Base-by-base conservation (phyloP, 1,139 yeast genomes). In the Kurtzmaniella quercitrusa region DNA sequence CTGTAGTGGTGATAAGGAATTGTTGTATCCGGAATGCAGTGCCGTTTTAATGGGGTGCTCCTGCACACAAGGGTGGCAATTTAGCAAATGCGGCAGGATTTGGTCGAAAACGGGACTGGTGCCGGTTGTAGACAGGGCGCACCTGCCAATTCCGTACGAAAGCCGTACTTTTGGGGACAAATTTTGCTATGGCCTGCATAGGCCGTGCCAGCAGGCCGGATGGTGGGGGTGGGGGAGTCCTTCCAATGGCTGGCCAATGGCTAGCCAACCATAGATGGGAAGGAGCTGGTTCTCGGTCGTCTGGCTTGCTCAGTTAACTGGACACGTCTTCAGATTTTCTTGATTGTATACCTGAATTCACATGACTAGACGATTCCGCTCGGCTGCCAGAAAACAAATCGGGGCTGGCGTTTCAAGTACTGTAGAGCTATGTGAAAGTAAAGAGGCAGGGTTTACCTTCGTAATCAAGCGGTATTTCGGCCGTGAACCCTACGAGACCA, bases 351-450 rank as follows among this genome's bases (percentile, higher is more conserved):
- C n/a, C n/a, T n/a, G n/a, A n/a, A n/a, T 27, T n/a, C 10, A 27
- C 31, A 27, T 27, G 31, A 27, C 3, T 27, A 27, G 31, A n/a
- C 5, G 14, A 27, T 27, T 27, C 14, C 31, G 31, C 10, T 10
- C 14, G 31, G 31, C 31, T n/a, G 5, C 31, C 4, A 27, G 31
- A n/a, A 27, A 27, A 27, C 31, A 27, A 4, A 24, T 68, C 3
- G 75, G 74, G 1, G 27, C 51, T 11, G 82, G 82, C 0, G 56
- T 70, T 2, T 68, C 77, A 0, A 79, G 77, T 0, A 52, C 51
- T 11, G 79, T 74, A 2, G 70, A 63, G 5, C 55, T 74, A 11
- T 65, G 57, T 58, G 33, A 58, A 54, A 39, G 41, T 50, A 12
- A 40, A 44, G n/a, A 46, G 43, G 3, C 40, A 3, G 18, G 29